These are phyloP conservation scores for Fusarium pilosicola DNA, from an alignment of 2,329 filamentous ascomycete species.

Conservation along the genomic window DNA sequence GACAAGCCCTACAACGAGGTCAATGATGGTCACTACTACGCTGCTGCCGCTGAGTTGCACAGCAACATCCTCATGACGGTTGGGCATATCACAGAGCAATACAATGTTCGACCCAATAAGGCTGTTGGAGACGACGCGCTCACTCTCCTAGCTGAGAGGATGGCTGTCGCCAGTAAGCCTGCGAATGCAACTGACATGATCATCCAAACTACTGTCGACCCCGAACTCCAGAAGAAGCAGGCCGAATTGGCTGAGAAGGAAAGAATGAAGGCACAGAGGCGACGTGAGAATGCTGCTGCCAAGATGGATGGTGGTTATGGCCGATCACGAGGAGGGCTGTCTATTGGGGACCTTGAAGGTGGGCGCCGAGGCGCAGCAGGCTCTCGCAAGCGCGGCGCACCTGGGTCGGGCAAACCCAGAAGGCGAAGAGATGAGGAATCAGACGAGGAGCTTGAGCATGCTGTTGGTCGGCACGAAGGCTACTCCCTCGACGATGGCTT, in stretches of 20 bases:
- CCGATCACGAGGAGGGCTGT: conserved; percentile 66
- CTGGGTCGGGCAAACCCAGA: conserved; percentile 62
- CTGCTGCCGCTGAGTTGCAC: conserved; percentile 75
- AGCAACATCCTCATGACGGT: conserved; percentile 77
- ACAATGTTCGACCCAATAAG: conserved; percentile 74
- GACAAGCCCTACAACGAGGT: conserved; percentile 71
- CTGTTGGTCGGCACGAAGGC: conserved; percentile 72
- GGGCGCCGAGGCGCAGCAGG: conserved; percentile 59
- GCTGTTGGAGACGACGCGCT: conserved; percentile 77
- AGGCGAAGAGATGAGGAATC: conserved; percentile 76
- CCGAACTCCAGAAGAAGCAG: conserved; percentile 77
- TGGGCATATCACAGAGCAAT: conserved; percentile 79
- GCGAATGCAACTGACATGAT: conserved; percentile 70
- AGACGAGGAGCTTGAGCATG: conserved; percentile 75
- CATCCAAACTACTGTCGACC: conserved; percentile 76
- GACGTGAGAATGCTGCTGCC: conserved; percentile 73
- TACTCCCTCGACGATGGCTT: conserved; percentile 86
- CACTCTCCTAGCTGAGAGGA: conserved; percentile 71
- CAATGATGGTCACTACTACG: conserved; percentile 80
- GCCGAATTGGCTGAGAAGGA: conserved; percentile 81
- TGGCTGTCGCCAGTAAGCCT: conserved; percentile 71
- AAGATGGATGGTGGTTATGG: conserved; percentile 69
- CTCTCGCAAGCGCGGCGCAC: conserved; percentile 63
- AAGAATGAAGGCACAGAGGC: conserved; percentile 71
- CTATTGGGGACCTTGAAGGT: conserved; percentile 76